phyloP scores from a whole-genome alignment of 768 basidiomycete species.

The Kwoniella heveanensis region DNA sequence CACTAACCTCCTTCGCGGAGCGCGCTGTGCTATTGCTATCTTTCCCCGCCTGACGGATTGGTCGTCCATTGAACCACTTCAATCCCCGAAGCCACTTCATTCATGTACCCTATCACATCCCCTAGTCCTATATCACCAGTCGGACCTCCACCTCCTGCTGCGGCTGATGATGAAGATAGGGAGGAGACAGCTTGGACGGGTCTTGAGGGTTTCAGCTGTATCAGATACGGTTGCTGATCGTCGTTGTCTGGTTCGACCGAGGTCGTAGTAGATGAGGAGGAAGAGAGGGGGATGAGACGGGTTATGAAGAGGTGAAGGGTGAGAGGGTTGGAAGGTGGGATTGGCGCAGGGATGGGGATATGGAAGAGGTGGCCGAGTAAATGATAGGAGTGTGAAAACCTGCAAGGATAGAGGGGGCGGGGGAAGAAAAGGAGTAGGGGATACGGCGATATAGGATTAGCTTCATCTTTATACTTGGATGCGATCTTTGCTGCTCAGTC shows the following conservation, averaged over 20 bases:
- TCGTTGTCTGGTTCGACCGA: no score
- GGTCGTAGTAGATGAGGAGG: conserved; percentile 4
- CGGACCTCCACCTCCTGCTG: neutral
- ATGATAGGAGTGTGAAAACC: conserved; percentile 36
- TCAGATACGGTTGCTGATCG: conserved; percentile 28
- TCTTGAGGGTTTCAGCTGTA: conserved; percentile 36
- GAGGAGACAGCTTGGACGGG: conserved; percentile 33
- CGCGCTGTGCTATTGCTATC: no score
- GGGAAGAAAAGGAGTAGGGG: no score
- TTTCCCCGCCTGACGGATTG: neutral
- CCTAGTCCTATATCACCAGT: conserved; percentile 25
- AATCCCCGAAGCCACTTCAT: conserved; percentile 34
- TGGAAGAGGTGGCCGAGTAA: conserved; percentile 32
- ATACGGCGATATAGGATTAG: no score
- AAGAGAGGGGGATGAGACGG: conserved; percentile 13
- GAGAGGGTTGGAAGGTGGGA: conserved; percentile 9
- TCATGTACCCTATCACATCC: conserved; percentile 36
- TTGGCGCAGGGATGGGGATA: conserved; percentile 20
- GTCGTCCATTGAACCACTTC: conserved; percentile 42
- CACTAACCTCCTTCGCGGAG: no score
- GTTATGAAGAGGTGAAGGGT: conserved; percentile 33
- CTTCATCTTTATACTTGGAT: no score
- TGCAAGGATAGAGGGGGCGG: no score
- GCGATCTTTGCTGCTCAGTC: no score
- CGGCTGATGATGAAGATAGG: neutral